Conservation (phyloP, 352 stramenopile genomes). For the Globisporangium okanoganense region DNA sequence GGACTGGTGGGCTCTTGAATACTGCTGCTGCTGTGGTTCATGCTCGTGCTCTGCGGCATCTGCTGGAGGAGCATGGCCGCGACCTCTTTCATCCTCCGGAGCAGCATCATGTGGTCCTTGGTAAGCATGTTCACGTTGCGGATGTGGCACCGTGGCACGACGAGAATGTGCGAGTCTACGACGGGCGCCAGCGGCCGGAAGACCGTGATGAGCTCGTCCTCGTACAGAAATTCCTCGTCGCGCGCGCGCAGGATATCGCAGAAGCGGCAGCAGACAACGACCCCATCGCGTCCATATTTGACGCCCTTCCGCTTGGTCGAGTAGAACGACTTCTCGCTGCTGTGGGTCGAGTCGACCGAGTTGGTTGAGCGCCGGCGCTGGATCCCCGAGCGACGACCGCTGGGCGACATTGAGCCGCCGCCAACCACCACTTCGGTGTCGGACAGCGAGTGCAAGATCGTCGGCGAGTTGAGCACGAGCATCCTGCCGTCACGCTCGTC, state of each 20-base stretch:
- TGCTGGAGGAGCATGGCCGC: constrained; percentile 43
- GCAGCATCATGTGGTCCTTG: constrained; percentile 44
- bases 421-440: constrained; percentile 39
- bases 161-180: constrained; percentile 70
- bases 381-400: neutral
- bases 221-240: constrained; percentile 72
- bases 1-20: constrained; percentile 1
- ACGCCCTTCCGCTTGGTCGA: constrained; percentile 73
- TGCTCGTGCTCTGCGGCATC: constrained; percentile 3
- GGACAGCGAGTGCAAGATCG: constrained; percentile 35
- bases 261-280: constrained; percentile 75
- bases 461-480: constrained; percentile 4
- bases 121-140: constrained; percentile 84
- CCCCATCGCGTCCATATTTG: constrained; percentile 55
- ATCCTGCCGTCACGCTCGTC: constrained; percentile 4
- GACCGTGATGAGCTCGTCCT: constrained; percentile 73
- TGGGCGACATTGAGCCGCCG: constrained; percentile 18
- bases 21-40: neutral
- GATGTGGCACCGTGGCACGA: constrained; percentile 81
- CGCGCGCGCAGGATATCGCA: constrained; percentile 72
- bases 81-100: constrained; percentile 68
- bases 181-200: constrained; percentile 73
- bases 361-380: constrained; percentile 12
- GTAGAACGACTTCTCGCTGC: constrained; percentile 27
- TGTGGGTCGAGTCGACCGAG: constrained; percentile 17